Percentiles rank a stretch among this genome's conserved stretches.
Evolutionary conservation across 345 rosid species (phyloP).

Genomic region (Cochlearia excelsa): DNA sequence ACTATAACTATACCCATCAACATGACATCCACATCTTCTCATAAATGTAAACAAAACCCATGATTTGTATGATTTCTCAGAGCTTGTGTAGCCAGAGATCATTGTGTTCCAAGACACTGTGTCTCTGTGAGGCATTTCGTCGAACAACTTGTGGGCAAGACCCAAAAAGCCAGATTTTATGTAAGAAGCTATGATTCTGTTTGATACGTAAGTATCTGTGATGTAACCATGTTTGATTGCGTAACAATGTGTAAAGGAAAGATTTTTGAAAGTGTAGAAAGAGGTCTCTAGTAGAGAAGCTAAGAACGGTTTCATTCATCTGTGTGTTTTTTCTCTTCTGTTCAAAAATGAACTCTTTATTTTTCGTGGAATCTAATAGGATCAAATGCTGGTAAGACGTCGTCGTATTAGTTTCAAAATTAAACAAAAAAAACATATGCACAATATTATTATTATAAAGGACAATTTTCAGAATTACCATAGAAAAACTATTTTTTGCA

Average conservation of each 20-base stretch:
- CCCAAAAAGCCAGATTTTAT: conserved; percentile 28
- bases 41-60: conserved; percentile 44
- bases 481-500: too few species aligned
- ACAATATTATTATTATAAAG: too few species aligned
- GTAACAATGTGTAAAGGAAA: conserved; percentile 44
- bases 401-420: too few species aligned
- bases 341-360: too few species aligned
- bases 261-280: conserved; percentile 36
- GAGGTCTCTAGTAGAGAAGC: conserved; percentile 35
- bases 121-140: conserved; percentile 57
- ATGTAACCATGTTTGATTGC: conserved; percentile 44
- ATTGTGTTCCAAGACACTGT: conserved; percentile 68
- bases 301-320: conserved; percentile 36
- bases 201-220: conserved; percentile 48
- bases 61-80: conserved; percentile 42
- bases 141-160: conserved; percentile 53
- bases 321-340: background rate
- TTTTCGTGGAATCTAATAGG: too few species aligned
- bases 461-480: too few species aligned
- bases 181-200: conserved; percentile 46
- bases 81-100: conserved; percentile 58
- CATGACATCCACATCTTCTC: conserved; percentile 38
- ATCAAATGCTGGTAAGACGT: too few species aligned
- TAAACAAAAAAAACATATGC: too few species aligned
- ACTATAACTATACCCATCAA: conserved; percentile 58